Evolutionary conservation across 441 rosid species (phyloP), one percentile per base, ranked within the genome.

Genomic region (Kokia cookei): DNA sequence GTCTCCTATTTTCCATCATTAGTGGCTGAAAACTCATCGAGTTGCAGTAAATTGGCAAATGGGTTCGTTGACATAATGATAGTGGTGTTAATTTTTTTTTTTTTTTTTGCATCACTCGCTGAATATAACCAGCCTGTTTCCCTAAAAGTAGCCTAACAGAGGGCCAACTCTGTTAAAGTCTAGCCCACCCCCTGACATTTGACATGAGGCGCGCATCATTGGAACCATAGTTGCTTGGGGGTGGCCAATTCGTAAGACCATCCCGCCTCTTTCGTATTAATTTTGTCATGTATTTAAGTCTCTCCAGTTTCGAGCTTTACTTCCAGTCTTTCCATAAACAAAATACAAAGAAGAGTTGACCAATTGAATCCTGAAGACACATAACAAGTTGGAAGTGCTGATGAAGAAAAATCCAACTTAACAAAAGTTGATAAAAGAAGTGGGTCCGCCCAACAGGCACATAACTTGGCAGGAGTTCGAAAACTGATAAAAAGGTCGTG

Each of bases 111-210:
- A 15, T 50, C 14, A 47, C 43, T 50, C 12, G 29, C 53, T 43
- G 61, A 69, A 51, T 32, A 51, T 10, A 17, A 61, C 29, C 72
- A 51, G 72, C 61, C 72, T 69, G 61, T 69, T 69, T 11, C 47
- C 29, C 29, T 15, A 32, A 51, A 69, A 35, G 48, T 47, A 47
- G 19, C 37, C 47, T 65, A 32, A 47, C 42, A 53, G 8, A 32
- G 17, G 22, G 61, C 53, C 61, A 69, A 32, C 72, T 69, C 27
- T 68, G 26, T 5, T 35, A 37, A 37, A 37, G 2, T 37, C 40
- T 37, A 69, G 5, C 27, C 72, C 59, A 59, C 9, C 24, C 24
- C 40, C 14, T 47, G 43, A 10, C 58, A 9, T 48, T 14, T 27
- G 26, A 68, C 72, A 68, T 29, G 7, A 50, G 43, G 27, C 59